Evolutionary conservation across 305 asterid species (phyloP).

Genomic region (Rubia peregrina): DNA sequence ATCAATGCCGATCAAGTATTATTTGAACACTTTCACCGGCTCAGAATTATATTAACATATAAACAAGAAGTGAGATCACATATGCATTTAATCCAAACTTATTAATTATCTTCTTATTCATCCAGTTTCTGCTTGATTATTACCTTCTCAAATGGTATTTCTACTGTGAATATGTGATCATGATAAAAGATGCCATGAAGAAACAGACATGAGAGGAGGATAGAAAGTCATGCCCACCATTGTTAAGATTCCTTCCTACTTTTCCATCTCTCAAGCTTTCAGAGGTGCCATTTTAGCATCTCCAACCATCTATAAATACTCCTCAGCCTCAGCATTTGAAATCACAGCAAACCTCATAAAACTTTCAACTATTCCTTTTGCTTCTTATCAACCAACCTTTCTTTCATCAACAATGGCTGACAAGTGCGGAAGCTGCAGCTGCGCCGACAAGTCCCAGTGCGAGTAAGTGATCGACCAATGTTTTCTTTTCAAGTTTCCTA

Average conservation of each 20-base stretch:
- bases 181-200: not conserved
- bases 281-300: not conserved
- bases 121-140: too few species aligned
- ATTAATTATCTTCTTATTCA: too few species aligned
- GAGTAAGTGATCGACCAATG: constrained; percentile 28
- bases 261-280: constrained; percentile 14
- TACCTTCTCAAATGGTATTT: too few species aligned
- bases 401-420: constrained; percentile 33
- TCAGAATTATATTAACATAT: too few species aligned
- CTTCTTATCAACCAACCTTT: not conserved
- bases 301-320: constrained; percentile 44
- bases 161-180: too few species aligned
- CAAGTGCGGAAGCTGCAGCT: constrained; percentile 51
- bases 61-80: too few species aligned
- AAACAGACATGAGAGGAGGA: constrained; percentile 28
- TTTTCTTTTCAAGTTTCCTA: too few species aligned
- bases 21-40: too few species aligned
- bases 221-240: constrained; percentile 11
- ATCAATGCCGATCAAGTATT: too few species aligned
- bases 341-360: not conserved
- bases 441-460: constrained; percentile 44
- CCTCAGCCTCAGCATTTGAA: not conserved
- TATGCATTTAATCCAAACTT: too few species aligned
- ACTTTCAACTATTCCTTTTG: not conserved
- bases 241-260: constrained; percentile 17